A percentile compares a stretch with the other conserved stretches of the same genome.
phyloP scores from a whole-genome alignment of 768 basidiomycete genomes.

The Saitozyma sp. region DNA sequence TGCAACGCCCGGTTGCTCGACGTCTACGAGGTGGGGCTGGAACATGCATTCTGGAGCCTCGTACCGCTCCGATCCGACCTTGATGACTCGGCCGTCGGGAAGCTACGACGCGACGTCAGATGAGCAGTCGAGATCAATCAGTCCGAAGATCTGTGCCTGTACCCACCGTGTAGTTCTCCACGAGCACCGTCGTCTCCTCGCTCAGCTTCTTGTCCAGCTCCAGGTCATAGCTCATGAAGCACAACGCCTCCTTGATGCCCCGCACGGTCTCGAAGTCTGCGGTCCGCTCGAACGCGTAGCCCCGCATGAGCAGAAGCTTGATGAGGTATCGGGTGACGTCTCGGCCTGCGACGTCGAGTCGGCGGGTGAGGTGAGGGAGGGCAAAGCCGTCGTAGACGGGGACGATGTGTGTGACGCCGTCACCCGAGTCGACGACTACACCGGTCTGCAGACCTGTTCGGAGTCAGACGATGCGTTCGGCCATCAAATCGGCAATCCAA shows the following conservation, averaged over 20 bases:
- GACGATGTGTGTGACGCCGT: conserved; percentile 98
- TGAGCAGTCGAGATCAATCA: too few species aligned
- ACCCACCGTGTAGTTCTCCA: conserved; percentile 90
- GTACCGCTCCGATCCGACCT: conserved; percentile 96
- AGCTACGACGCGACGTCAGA: conserved; percentile 58
- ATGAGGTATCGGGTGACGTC: conserved; percentile 99
- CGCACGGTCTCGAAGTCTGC: conserved; percentile 99
- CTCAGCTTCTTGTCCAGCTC: conserved; percentile 87
- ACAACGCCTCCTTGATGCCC: conserved; percentile 98
- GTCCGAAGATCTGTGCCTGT: background rate
- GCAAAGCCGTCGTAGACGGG: conserved; percentile 97
- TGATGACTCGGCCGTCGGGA: conserved; percentile 92
- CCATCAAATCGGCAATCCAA: background rate
- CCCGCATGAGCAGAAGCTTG: conserved; percentile 99
- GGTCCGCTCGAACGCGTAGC: conserved; percentile 99
- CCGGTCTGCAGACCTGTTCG: conserved; percentile 87
- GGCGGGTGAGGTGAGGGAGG: conserved; percentile 87
- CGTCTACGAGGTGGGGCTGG: conserved; percentile 95
- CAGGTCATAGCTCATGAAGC: conserved; percentile 98
- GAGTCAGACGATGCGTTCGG: background rate
- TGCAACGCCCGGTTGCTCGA: conserved; percentile 95
- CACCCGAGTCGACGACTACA: conserved; percentile 98
- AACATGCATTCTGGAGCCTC: conserved; percentile 99
- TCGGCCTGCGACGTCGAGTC: conserved; percentile 95
- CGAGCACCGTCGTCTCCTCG: conserved; percentile 93